Evolutionary conservation across 495 filamentous ascomycete species (phyloP).

Genomic region (Xylaria acuta): DNA sequence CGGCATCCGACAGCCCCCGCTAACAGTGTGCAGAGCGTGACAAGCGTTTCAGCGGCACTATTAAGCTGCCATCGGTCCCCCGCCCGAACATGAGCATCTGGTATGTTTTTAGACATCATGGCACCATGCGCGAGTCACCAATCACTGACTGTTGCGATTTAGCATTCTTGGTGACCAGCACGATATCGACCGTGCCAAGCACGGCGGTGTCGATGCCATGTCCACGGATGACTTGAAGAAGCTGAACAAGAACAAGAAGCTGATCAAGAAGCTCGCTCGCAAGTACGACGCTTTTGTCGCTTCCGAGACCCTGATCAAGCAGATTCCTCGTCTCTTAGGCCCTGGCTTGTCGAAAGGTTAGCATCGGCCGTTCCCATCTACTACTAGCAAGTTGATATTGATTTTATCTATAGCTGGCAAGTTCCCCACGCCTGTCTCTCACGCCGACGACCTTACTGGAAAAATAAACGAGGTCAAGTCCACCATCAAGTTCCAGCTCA

Average conservation of each 20-base stretch:
- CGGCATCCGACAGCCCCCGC: neutral
- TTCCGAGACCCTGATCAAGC: constrained; percentile 96
- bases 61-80: constrained; percentile 88
- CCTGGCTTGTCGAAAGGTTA: constrained; percentile 97
- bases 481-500: constrained; percentile 99
- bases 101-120: constrained; percentile 52
- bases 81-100: constrained; percentile 95
- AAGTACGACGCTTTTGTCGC: constrained; percentile 99
- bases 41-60: constrained; percentile 99
- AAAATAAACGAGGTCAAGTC: constrained; percentile 99
- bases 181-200: constrained; percentile 99
- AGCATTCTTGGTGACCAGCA: constrained; percentile 97
- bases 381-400: constrained; percentile 24
- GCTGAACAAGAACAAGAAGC: constrained; percentile 99
- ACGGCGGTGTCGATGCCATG: constrained; percentile 96
- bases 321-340: constrained; percentile 98
- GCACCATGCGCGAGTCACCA: neutral
- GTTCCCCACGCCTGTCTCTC: constrained; percentile 97
- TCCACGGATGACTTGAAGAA: constrained; percentile 98
- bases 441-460: constrained; percentile 86
- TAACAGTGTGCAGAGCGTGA: constrained; percentile 73
- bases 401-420: constrained; percentile 75
- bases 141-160: constrained; percentile 46
- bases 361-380: constrained; percentile 34
- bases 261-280: constrained; percentile 99